Evolutionary conservation across 2,329 filamentous ascomycete species (phyloP), one percentile per base, ranked within the genome.

Genomic region (Botryosphaeria dothidea): DNA sequence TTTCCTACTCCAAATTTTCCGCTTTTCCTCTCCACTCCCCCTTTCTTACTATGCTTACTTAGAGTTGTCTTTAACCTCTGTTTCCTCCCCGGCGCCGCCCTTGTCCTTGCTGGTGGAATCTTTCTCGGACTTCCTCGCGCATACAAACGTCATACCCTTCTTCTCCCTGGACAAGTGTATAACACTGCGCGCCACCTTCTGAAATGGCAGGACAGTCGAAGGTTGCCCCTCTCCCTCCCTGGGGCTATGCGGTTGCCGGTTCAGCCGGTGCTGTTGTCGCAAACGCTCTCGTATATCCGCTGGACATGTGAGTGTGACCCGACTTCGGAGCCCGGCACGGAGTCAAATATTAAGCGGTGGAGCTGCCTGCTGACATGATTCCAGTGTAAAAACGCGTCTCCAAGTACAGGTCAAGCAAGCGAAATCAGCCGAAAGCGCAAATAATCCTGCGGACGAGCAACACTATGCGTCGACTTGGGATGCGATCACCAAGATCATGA

Each of bases 241-340:
- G 94, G 94, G 94, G 93, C 63, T 90, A 90, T 75, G 95, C 95
- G 63, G 88, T 97, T 69, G 94, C 95, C 68, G 95, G 95, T 73
- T 92, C 95, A 61, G 92, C 92, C 21, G 95, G 95, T 67, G 95
- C 95, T 52, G 92, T 98, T 41, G 84, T 99, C 66, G 95, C 95
- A 66, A 99, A 99, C 83, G 91, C 93, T 49, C 82, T 97, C 68
- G 94, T 98, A 65, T 99, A 99, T 79, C 95, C 95, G 52, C 85
- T 99, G 67, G 95, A 99, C 80, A 93, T 99, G 93, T 97, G 83
- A 83, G 91, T 81, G 57, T 19, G 34, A 60, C 36, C 41, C 54
- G 15, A 31, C 19, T 58, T 41, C 54, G 36, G 66, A 27, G n/a
- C 54, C 43, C 49, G 57, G 66, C 65, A 36, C 27, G 43, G 45